Percentiles rank a stretch among this genome's conserved stretches.
phyloP scores from a whole-genome alignment of 1,284 basidiomycete species.

The Microbotryum scabiosae region DNA sequence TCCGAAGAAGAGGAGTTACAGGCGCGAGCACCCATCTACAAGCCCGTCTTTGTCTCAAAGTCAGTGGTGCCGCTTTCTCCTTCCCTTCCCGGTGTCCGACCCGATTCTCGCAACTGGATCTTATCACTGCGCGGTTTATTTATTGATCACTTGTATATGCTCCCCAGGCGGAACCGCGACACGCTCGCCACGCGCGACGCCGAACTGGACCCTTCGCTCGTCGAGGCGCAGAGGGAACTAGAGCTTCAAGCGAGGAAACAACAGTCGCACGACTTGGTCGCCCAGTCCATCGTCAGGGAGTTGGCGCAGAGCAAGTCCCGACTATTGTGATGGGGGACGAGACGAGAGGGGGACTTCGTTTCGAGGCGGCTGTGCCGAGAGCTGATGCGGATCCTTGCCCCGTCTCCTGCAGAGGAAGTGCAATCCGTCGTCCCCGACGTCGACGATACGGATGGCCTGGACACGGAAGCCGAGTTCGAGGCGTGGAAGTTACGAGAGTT shows the following conservation, averaged over 20 bases:
- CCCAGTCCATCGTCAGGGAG: constrained; percentile 73
- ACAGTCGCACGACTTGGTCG: constrained; percentile 75
- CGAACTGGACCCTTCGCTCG: constrained; percentile 59
- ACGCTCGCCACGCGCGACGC: constrained; percentile 59
- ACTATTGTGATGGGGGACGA: no score
- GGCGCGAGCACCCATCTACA: constrained; percentile 50
- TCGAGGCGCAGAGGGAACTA: constrained; percentile 52
- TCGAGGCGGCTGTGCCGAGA: no score
- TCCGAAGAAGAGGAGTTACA: constrained; percentile 42
- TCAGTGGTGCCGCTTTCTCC: constrained; percentile 40
- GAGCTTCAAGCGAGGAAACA: constrained; percentile 63
- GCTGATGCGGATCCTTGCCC: background rate
- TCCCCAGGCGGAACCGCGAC: background rate
- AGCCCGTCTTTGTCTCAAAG: constrained; percentile 88
- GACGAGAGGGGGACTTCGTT: background rate
- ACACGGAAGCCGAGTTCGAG: constrained; percentile 85
- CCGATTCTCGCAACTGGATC: no score
- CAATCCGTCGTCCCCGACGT: constrained; percentile 73
- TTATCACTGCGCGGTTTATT: no score
- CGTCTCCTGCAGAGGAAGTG: constrained; percentile 59
- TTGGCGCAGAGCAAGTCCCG: constrained; percentile 73
- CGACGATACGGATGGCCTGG: constrained; percentile 89
- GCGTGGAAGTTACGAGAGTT: constrained; percentile 92
- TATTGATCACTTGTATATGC: background rate
- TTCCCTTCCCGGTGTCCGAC: no score